Conservation (phyloP, 2,329 filamentous ascomycete species). For the Talaromyces marneffei region DNA sequence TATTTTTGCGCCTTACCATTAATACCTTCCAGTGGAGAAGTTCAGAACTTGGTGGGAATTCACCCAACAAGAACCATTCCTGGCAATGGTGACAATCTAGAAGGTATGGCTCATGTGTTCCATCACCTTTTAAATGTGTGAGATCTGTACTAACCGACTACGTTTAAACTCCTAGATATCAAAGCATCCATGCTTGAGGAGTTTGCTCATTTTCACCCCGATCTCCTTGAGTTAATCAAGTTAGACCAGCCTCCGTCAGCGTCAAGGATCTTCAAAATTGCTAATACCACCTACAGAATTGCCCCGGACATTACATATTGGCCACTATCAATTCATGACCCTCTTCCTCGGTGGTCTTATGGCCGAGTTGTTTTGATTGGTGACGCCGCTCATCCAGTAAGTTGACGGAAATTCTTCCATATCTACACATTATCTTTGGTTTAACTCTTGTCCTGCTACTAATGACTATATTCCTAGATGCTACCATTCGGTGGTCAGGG, state of each 20-base stretch:
- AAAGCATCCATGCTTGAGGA: constrained; percentile 22
- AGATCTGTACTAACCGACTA: background rate
- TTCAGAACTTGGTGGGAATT: constrained; percentile 28
- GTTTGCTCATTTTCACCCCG: constrained; percentile 23
- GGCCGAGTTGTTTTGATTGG: constrained; percentile 27
- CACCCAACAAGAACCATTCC: constrained; percentile 11
- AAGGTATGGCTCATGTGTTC: constrained; percentile 1
- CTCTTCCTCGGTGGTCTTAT: constrained; percentile 22
- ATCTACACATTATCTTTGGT: background rate
- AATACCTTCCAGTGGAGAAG: constrained; percentile 17
- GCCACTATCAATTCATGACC: constrained; percentile 25
- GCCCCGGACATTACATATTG: constrained; percentile 20
- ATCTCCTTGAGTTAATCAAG: constrained; percentile 20
- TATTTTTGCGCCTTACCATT: background rate
- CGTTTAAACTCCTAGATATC: constrained; percentile 10
- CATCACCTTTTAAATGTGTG: background rate
- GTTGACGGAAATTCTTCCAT: background rate
- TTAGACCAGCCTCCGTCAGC: background rate
- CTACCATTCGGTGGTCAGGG: constrained; percentile 29
- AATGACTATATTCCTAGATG: constrained; percentile 18
- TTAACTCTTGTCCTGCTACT: no score
- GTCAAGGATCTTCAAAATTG: background rate
- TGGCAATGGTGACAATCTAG: constrained; percentile 12
- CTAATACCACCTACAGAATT: constrained; percentile 4
- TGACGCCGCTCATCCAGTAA: constrained; percentile 31